A percentile compares a stretch with the other conserved stretches of the same genome.
phyloP scores from a whole-genome alignment of 1,139 yeast species.

The Debaryomyces nepalensis region DNA sequence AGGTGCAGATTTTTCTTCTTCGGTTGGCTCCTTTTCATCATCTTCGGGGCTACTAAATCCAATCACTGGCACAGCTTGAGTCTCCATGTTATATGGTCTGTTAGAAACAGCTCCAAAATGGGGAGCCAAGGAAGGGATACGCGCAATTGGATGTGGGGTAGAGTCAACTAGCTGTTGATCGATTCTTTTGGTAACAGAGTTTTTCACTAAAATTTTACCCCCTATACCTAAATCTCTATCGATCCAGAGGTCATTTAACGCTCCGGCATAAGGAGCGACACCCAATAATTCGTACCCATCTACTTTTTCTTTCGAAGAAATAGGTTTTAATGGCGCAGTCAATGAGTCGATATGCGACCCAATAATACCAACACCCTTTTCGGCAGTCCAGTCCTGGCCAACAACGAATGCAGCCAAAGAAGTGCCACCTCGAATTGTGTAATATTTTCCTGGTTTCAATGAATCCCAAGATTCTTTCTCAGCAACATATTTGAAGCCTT shows the following conservation, averaged over 20 bases:
- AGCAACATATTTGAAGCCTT: constrained; percentile 58
- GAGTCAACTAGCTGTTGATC: constrained; percentile 55
- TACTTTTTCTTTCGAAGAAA: constrained; percentile 47
- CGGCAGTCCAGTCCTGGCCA: constrained; percentile 61
- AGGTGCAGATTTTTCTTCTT: constrained; percentile 64
- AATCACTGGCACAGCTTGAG: constrained; percentile 64
- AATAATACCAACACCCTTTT: constrained; percentile 60
- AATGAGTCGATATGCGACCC: constrained; percentile 67
- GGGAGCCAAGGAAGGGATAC: constrained; percentile 67
- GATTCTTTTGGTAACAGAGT: constrained; percentile 33
- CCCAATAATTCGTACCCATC: constrained; percentile 68
- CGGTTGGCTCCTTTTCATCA: constrained; percentile 49
- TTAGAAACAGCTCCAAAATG: constrained; percentile 60
- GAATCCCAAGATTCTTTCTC: constrained; percentile 55
- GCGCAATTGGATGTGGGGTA: constrained; percentile 65
- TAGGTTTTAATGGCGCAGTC: constrained; percentile 62
- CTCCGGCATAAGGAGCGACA: constrained; percentile 70
- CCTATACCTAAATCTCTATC: constrained; percentile 73
- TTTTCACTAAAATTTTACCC: constrained; percentile 57
- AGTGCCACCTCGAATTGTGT: constrained; percentile 60
- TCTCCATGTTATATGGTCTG: constrained; percentile 62
- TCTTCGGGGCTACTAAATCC: constrained; percentile 42
- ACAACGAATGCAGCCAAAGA: constrained; percentile 60
- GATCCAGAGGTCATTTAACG: constrained; percentile 59
- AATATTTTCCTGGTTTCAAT: constrained; percentile 52